A percentile compares a stretch with the other conserved stretches of the same genome.
Evolutionary conservation across 495 filamentous ascomycete species (phyloP).

Genomic region (Filosporella fistucella): DNA sequence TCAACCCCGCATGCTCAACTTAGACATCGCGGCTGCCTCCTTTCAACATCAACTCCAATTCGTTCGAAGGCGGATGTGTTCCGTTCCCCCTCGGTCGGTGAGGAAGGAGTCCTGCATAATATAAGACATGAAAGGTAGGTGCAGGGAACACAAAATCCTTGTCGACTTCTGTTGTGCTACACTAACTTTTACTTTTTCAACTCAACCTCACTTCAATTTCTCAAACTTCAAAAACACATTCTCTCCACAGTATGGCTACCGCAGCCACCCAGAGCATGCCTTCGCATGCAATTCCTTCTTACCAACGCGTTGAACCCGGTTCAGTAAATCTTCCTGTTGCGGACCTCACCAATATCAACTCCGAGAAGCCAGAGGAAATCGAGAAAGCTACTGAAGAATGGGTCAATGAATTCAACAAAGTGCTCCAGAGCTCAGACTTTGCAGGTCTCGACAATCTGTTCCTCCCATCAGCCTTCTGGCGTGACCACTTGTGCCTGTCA

Average conservation of each 20-base stretch:
- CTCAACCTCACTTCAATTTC: background rate
- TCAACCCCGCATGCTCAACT: no score
- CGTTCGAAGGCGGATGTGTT: no score
- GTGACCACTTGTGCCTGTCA: constrained; percentile 17
- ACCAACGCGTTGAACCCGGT: constrained; percentile 13
- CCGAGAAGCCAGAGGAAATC: background rate
- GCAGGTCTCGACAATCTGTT: constrained; percentile 8
- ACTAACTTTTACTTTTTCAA: background rate
- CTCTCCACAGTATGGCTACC: constrained; percentile 1
- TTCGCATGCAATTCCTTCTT: constrained; percentile 2
- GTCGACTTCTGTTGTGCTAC: no score
- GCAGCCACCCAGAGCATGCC: constrained; percentile 6
- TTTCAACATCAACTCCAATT: no score
- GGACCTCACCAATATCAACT: constrained; percentile 9
- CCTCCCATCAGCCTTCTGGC: constrained; percentile 9
- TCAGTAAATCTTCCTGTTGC: constrained; percentile 13
- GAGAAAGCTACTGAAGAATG: constrained; percentile 14
- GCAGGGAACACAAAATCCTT: no score
- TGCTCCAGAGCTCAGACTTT: background rate
- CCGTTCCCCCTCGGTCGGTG: no score
- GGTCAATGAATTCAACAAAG: constrained; percentile 14
- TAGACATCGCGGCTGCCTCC: no score
- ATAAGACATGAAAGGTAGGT: no score
- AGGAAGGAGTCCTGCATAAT: no score
- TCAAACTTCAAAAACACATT: background rate